A percentile compares a stretch with the other conserved stretches of the same genome.
Evolutionary conservation across 257 asterid genomes (phyloP).

Genomic region (Handroanthus guayacan): DNA sequence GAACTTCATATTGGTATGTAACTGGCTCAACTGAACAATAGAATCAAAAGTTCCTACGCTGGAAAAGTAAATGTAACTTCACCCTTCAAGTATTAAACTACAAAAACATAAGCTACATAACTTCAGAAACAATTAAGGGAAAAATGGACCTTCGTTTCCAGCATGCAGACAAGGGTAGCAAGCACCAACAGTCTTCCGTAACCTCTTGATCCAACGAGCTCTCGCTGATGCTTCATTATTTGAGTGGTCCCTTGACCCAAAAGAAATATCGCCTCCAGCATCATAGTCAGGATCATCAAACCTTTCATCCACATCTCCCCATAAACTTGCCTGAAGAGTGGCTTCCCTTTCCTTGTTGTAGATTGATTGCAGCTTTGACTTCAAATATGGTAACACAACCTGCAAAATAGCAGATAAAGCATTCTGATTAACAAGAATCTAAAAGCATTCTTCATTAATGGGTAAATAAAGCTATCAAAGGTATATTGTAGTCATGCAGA

Average conservation of each 20-base stretch:
- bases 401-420: conserved; percentile 42
- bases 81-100: not conserved
- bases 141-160: conserved; percentile 84
- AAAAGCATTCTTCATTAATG: conserved; percentile 10
- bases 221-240: conserved; percentile 59
- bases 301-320: conserved; percentile 86
- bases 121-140: conserved; percentile 9
- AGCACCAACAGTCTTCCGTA: conserved; percentile 68
- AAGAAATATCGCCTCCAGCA: conserved; percentile 50
- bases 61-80: conserved; percentile 13
- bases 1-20: conserved; percentile 7
- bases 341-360: conserved; percentile 95
- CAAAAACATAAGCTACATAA: not conserved
- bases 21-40: not conserved
- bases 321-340: conserved; percentile 91
- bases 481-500: not conserved
- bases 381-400: conserved; percentile 90
- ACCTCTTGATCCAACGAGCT: conserved; percentile 58
- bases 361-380: conserved; percentile 82
- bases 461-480: not conserved
- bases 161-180: conserved; percentile 99
- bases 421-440: conserved; percentile 24
- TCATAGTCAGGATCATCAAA: conserved; percentile 54
- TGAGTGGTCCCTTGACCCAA: conserved; percentile 52
- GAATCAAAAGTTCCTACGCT: not conserved